Conservation (phyloP, 768 basidiomycete species). For the Clavulina sp. region DNA sequence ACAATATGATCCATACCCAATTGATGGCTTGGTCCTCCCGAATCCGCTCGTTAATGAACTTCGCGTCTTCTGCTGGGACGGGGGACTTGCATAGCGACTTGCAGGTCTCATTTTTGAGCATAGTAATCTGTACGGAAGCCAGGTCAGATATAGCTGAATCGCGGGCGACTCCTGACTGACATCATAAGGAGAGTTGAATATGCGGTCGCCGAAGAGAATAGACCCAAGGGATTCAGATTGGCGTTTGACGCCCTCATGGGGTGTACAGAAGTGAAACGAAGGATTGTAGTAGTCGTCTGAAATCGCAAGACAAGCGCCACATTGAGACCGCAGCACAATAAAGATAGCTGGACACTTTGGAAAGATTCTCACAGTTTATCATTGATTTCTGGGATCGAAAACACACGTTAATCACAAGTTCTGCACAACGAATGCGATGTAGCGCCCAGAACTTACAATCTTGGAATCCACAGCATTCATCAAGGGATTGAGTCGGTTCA, state of each 20-base stretch:
- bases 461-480: constrained; percentile 29
- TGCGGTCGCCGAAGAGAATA: constrained; percentile 91
- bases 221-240: constrained; percentile 80
- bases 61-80: constrained; percentile 54
- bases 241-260: constrained; percentile 45
- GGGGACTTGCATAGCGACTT: constrained; percentile 47
- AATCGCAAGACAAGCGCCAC: constrained; percentile 4
- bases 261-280: constrained; percentile 71
- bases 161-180: constrained; percentile 27
- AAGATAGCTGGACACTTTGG: neutral
- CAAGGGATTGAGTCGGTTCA: constrained; percentile 84
- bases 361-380: constrained; percentile 50
- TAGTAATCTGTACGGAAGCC: constrained; percentile 52
- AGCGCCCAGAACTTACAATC: constrained; percentile 13
- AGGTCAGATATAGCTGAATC: neutral
- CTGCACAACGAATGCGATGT: constrained; percentile 6
- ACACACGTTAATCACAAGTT: constrained; percentile 23
- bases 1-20: too few relatives aligned
- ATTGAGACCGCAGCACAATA: neutral
- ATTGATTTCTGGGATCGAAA: constrained; percentile 52
- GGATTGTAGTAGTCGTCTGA: constrained; percentile 88
- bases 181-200: constrained; percentile 79
- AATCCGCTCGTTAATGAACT: constrained; percentile 84
- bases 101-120: constrained; percentile 70
- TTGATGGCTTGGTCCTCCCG: constrained; percentile 85